These are phyloP conservation scores for Mortierella sp. DNA, from an alignment of 371 early-diverging fungal genomes.

Conservation along the genomic window DNA sequence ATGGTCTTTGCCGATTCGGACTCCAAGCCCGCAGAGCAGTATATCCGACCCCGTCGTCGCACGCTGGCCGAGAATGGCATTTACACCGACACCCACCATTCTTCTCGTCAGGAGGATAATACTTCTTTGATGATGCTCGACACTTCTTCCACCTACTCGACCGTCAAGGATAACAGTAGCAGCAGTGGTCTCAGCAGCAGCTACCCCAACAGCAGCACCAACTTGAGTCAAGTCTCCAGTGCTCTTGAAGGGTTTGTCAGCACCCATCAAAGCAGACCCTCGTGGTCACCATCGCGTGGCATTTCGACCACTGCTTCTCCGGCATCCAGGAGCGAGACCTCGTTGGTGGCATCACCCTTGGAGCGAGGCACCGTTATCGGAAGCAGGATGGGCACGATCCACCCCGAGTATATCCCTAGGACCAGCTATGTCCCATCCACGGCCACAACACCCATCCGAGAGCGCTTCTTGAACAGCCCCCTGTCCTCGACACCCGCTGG, in stretches of 20 bases:
- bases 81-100: neutral
- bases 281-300: slow-evolving; percentile 30
- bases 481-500: slow-evolving; percentile 16
- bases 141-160: slow-evolving; percentile 12
- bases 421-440: slow-evolving; percentile 28
- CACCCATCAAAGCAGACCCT: slow-evolving; percentile 19
- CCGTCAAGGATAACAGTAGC: neutral
- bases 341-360: slow-evolving; percentile 38
- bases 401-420: slow-evolving; percentile 35
- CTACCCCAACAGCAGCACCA: neutral
- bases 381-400: slow-evolving; percentile 36
- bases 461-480: slow-evolving; percentile 12
- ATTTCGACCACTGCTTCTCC: slow-evolving; percentile 11
- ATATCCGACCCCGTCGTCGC: slow-evolving; percentile 34
- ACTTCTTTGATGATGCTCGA: slow-evolving; percentile 26
- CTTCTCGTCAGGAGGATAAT: slow-evolving; percentile 9
- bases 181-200: neutral
- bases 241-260: slow-evolving; percentile 42
- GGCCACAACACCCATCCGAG: slow-evolving; percentile 18
- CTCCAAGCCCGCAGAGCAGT: slow-evolving; percentile 1
- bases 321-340: slow-evolving; percentile 7
- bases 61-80: slow-evolving; percentile 32
- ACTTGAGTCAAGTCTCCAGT: slow-evolving; percentile 8
- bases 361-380: slow-evolving; percentile 49
- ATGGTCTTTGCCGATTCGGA: slow-evolving; percentile 34